These are phyloP conservation scores for Rosa lucieae DNA, from an alignment of 306 rosid genomes.

Conservation along the genomic window DNA sequence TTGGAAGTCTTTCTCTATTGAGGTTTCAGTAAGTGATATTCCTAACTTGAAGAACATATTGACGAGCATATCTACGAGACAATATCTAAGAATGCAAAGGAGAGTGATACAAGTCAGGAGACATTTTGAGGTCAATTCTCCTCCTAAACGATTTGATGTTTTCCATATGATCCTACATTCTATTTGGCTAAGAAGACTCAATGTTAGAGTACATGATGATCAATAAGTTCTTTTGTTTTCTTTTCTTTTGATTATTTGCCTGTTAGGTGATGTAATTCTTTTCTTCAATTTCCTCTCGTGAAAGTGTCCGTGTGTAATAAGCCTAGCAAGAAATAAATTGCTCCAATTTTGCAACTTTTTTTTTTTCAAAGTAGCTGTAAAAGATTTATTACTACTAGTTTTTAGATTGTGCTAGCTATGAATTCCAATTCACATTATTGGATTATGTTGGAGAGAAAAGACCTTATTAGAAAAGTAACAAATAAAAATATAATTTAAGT, in stretches of 20 bases:
- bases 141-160: conserved; percentile 71
- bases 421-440: neutral
- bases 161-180: conserved; percentile 96
- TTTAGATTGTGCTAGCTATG: neutral
- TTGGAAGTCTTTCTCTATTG: conserved; percentile 78
- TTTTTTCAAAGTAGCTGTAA: neutral
- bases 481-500: no score
- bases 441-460: no score
- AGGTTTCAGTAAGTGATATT: conserved; percentile 57
- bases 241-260: neutral
- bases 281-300: neutral
- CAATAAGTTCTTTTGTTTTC: neutral
- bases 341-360: neutral
- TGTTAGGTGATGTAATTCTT: conserved; percentile 3
- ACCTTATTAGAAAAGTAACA: no score
- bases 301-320: neutral
- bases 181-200: conserved; percentile 84
- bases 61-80: conserved; percentile 43
- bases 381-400: neutral
- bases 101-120: conserved; percentile 61
- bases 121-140: conserved; percentile 76
- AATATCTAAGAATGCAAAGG: conserved; percentile 71
- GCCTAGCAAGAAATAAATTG: neutral
- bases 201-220: conserved; percentile 47
- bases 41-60: conserved; percentile 74